phyloP scores from a whole-genome alignment of 2,329 filamentous ascomycete genomes.

The Aspergillus novofumigatus region DNA sequence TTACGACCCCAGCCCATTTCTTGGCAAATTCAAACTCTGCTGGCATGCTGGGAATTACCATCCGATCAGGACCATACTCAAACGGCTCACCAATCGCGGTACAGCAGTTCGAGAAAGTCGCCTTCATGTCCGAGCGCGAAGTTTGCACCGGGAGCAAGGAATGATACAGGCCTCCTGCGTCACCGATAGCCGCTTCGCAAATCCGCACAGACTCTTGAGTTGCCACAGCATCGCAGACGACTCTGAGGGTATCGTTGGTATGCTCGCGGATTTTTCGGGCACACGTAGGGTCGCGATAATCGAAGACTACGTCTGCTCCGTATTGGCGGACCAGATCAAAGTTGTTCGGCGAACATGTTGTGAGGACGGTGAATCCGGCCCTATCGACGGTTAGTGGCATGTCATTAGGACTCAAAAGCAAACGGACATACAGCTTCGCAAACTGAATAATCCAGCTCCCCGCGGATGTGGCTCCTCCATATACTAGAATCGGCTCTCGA shows the following conservation, averaged over 20 bases:
- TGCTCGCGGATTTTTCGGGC: constrained; percentile 6
- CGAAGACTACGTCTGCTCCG: constrained; percentile 11
- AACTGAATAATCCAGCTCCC: constrained; percentile 2
- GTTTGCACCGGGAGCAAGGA: background rate
- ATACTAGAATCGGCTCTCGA: background rate
- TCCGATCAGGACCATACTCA: constrained; percentile 1
- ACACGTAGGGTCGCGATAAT: constrained; percentile 8
- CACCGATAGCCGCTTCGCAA: constrained; percentile 8
- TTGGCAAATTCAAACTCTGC: background rate
- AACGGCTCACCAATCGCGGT: background rate
- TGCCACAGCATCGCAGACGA: constrained; percentile 7
- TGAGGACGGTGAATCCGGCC: background rate
- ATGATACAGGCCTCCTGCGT: constrained; percentile 7
- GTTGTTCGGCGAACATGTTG: constrained; percentile 1
- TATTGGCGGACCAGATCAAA: constrained; percentile 1
- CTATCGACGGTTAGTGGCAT: background rate
- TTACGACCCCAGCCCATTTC: background rate
- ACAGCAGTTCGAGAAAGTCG: background rate
- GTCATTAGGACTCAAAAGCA: background rate
- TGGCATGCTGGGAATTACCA: background rate
- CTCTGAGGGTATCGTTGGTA: constrained; percentile 4
- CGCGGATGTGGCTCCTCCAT: constrained; percentile 4
- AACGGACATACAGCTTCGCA: background rate
- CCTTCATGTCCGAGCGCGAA: background rate
- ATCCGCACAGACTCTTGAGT: background rate